Evolutionary conservation across 1,284 basidiomycete species (phyloP), one percentile per base, ranked within the genome.

Genomic region (Marasmius sp.): DNA sequence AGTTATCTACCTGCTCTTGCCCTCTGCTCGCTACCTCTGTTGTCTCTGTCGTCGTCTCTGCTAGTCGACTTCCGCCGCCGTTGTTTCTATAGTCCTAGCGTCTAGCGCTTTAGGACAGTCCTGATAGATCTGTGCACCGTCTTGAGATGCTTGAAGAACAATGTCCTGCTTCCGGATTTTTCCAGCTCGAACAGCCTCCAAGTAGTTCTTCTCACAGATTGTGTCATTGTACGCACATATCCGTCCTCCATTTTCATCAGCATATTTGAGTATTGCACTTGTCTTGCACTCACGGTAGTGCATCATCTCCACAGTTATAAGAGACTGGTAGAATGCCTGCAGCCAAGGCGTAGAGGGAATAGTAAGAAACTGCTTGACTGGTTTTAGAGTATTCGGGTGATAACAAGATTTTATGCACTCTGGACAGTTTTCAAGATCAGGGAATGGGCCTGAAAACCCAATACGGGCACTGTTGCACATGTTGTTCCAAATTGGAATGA

Each of bases 291-390:
- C 9, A 18, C 20, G 22, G 18, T 49, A 8, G 20, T n/a, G 48
- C 14, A 16, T 49, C 48, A 16, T 9, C 16, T 9, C 48, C 18
- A 18, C 20, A 16, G 22, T 49, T 27, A 8, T 8, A 18, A 49
- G 22, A 41, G 9, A 41, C 16, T 16, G 48, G 8, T 18, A 72
- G 2, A 74, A 57, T 0, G 75, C 74, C 57, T 78, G 75, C 1
- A 80, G 53, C 59, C 72, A 71, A 10, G 75, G 77, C 0, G 72
- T 75, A 43, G 78, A 47, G 0, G 71, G 77, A 6, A 79, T 67
- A 0, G 73, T 77, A 27, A 62, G 64, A 59, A 77, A 78, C 4
- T 71, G 63, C 34, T 68, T 66, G 6, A 50, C 59, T 0, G 71
- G 60, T 4, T 63, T 61, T 1, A 59, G 39, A 1, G 16, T 54